Percentiles rank a stretch among this genome's conserved stretches.
phyloP scores from a whole-genome alignment of 441 rosid genomes.

The Pelargonium citronellum region DNA sequence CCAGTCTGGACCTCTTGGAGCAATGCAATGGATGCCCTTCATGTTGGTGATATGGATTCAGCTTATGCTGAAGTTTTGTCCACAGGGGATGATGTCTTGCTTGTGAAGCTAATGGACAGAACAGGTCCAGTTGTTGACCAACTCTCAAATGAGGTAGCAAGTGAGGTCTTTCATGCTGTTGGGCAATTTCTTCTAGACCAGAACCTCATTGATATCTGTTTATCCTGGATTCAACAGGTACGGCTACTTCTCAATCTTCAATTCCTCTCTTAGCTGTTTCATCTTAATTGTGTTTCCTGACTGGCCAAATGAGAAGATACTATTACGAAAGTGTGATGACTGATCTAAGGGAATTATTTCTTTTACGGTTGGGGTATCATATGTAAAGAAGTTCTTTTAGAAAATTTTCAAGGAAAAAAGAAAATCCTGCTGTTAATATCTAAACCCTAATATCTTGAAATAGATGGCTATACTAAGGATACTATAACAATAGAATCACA shows the following conservation, averaged over 20 bases:
- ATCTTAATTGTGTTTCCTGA: background rate
- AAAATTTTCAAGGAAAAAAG: too few species aligned
- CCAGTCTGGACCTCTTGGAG: conserved; percentile 87
- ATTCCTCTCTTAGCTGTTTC: conserved; percentile 3
- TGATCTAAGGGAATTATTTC: too few species aligned
- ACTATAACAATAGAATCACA: background rate
- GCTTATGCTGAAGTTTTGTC: conserved; percentile 80
- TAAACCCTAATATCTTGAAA: background rate
- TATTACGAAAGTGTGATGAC: background rate
- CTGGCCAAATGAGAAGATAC: background rate
- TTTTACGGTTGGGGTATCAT: too few species aligned
- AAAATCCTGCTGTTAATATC: background rate
- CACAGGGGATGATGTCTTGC: conserved; percentile 74
- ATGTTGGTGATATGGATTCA: conserved; percentile 78
- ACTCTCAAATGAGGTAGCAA: conserved; percentile 70
- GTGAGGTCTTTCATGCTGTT: conserved; percentile 64
- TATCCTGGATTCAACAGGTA: conserved; percentile 97
- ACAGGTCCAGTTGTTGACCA: conserved; percentile 87
- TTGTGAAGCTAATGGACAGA: conserved; percentile 91
- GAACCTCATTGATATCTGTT: conserved; percentile 70
- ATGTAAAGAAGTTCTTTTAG: too few species aligned
- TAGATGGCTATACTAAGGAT: background rate
- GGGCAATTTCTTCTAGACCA: conserved; percentile 74
- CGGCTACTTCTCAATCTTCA: conserved; percentile 4
- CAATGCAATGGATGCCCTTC: conserved; percentile 87